phyloP scores from a whole-genome alignment of 768 basidiomycete species.

The Gymnopilus junonius region DNA sequence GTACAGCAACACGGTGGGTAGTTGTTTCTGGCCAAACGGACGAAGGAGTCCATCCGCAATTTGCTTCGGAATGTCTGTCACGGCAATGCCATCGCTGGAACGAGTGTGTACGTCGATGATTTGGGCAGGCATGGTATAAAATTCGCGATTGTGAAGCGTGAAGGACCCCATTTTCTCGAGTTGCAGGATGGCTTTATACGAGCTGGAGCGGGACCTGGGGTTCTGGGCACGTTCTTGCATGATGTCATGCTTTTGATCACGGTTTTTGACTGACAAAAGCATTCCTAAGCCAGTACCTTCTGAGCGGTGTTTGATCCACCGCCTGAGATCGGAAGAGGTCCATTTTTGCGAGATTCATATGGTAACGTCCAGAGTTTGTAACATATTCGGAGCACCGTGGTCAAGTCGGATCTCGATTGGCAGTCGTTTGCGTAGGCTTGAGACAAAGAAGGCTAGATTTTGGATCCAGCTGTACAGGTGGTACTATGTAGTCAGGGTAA shows the following conservation, averaged over 20 bases:
- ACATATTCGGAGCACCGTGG: neutral
- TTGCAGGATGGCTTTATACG: constrained; percentile 12
- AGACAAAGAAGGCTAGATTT: constrained; percentile 3
- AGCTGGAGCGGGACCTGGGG: constrained; percentile 5
- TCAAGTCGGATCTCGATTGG: neutral
- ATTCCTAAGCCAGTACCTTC: neutral
- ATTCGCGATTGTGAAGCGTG: neutral
- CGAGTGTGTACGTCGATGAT: constrained; percentile 55
- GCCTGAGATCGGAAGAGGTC: neutral
- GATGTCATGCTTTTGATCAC: constrained; percentile 1
- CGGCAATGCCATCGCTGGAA: constrained; percentile 32
- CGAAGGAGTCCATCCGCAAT: constrained; percentile 60
- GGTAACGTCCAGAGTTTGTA: neutral
- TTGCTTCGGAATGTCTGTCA: constrained; percentile 45
- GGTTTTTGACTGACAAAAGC: neutral
- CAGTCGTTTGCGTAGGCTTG: neutral
- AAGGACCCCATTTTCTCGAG: neutral
- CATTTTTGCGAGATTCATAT: neutral
- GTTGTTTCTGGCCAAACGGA: constrained; percentile 56
- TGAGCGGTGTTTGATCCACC: neutral
- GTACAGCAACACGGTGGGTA: constrained; percentile 88
- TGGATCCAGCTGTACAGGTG: neutral
- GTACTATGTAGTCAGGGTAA: neutral
- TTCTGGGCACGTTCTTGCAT: neutral
- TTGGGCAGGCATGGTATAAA: constrained; percentile 43